Percentiles rank a stretch among this genome's conserved stretches.
Evolutionary conservation across 2,329 filamentous ascomycete genomes (phyloP).

Genomic region (Didymella segeticola): DNA sequence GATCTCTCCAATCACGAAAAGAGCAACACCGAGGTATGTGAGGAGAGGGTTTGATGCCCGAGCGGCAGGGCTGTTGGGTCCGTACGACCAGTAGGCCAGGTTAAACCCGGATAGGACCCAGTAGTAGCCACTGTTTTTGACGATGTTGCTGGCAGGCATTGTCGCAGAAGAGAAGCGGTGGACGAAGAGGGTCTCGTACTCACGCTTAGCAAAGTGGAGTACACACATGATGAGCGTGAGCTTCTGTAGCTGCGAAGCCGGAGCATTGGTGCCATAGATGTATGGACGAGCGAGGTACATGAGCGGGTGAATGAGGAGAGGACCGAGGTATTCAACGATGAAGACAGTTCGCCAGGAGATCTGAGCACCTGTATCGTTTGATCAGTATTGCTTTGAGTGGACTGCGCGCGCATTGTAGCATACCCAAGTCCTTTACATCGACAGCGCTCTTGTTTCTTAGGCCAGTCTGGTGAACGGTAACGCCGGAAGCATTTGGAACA

Average conservation of each 20-base stretch:
- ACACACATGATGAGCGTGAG: constrained; percentile 76
- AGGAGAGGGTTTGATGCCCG: constrained; percentile 54
- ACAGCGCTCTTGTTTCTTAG: constrained; percentile 67
- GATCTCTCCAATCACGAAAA: constrained; percentile 80
- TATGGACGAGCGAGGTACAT: constrained; percentile 74
- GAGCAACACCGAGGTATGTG: constrained; percentile 67
- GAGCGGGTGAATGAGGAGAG: constrained; percentile 83
- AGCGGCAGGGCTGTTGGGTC: constrained; percentile 73
- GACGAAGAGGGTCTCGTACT: constrained; percentile 91
- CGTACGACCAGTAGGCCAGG: constrained; percentile 85
- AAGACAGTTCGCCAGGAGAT: constrained; percentile 94
- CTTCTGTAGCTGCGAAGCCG: constrained; percentile 71
- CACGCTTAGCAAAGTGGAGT: constrained; percentile 91
- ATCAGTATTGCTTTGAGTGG: constrained; percentile 4
- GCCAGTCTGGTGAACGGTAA: constrained; percentile 62
- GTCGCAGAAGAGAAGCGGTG: constrained; percentile 95
- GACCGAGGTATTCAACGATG: constrained; percentile 92
- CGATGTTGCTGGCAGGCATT: constrained; percentile 89
- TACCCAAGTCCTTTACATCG: constrained; percentile 93
- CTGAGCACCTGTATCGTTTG: constrained; percentile 70
- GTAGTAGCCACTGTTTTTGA: constrained; percentile 96
- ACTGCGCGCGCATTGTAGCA: not conserved
- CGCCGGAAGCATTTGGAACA: constrained; percentile 61
- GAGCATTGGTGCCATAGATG: constrained; percentile 66
- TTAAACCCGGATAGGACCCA: constrained; percentile 84